Evolutionary conservation across 106 monocot genomes (phyloP).

Genomic region (Dactylorhiza incarnata): DNA sequence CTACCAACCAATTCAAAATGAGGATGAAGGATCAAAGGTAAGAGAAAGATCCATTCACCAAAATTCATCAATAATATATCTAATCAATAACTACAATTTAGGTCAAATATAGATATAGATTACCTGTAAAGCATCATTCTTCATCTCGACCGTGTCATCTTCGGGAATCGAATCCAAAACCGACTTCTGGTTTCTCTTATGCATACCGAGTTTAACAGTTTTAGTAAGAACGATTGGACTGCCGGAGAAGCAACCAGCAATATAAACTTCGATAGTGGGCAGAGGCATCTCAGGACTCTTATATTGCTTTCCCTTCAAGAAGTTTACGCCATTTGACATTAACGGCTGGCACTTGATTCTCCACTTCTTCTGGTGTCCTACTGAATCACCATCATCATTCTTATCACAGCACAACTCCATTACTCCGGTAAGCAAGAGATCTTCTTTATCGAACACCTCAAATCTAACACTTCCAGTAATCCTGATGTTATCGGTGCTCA

Average conservation of each 20-base stretch:
- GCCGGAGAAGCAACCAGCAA: constrained; percentile 25
- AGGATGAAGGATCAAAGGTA: not conserved
- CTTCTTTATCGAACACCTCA: constrained; percentile 43
- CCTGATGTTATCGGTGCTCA: constrained; percentile 61
- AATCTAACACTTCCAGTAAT: constrained; percentile 59
- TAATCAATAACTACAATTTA: not conserved
- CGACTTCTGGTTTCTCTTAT: constrained; percentile 39
- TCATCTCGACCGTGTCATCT: constrained; percentile 29
- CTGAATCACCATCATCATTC: constrained; percentile 22
- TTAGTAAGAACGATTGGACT: constrained; percentile 14
- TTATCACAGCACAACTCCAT: constrained; percentile 25
- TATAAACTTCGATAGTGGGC: constrained; percentile 34
- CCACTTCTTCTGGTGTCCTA: constrained; percentile 19
- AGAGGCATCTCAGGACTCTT: constrained; percentile 9
- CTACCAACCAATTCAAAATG: not conserved
- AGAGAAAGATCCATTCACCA: not conserved
- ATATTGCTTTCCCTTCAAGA: constrained; percentile 16
- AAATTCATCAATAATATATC: not conserved
- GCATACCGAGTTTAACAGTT: constrained; percentile 36
- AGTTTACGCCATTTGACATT: constrained; percentile 3
- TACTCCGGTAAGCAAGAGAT: constrained; percentile 38
- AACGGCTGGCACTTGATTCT: constrained; percentile 18
- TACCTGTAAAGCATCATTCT: constrained; percentile 47
- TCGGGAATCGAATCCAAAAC: constrained; percentile 57
- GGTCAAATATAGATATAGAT: not conserved